phyloP scores from a whole-genome alignment of 768 basidiomycete species.

The Psilocybe sp. region DNA sequence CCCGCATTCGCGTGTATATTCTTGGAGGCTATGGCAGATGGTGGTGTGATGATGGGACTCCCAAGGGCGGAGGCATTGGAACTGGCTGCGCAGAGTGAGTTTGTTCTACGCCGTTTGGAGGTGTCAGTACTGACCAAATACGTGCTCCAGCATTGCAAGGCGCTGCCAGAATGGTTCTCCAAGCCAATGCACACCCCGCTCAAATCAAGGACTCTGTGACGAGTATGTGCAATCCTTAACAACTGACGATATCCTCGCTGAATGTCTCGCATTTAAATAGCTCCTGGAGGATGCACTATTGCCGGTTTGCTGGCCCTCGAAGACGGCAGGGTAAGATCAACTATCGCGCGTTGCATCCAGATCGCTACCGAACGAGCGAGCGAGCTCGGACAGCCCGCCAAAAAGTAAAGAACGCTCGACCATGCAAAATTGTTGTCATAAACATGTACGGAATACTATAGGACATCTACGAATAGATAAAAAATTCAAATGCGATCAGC shows the following conservation, averaged over 20 bases:
- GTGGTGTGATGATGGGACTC: conserved; percentile 99
- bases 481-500: too few species aligned
- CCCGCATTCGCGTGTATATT: conserved; percentile 97
- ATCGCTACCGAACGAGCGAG: conserved; percentile 88
- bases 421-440: too few species aligned
- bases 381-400: conserved; percentile 71
- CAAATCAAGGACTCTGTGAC: conserved; percentile 97
- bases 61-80: conserved; percentile 93
- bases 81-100: conserved; percentile 90
- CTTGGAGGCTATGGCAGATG: conserved; percentile 98
- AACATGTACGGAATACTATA: too few species aligned
- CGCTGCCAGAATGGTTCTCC: conserved; percentile 91
- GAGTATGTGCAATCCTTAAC: conserved; percentile 49
- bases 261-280: conserved; percentile 35
- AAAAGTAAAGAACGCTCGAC: conserved; percentile 39
- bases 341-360: conserved; percentile 93
- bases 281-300: conserved; percentile 97
- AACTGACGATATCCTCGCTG: background rate
- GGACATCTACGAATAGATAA: too few species aligned
- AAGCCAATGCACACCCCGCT: conserved; percentile 88
- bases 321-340: conserved; percentile 89
- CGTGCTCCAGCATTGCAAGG: conserved; percentile 81
- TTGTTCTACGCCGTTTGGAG: background rate
- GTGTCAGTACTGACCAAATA: background rate
- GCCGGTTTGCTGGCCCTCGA: conserved; percentile 95